phyloP scores from a whole-genome alignment of 139 green algal species.

The Coelastrella sp. region DNA sequence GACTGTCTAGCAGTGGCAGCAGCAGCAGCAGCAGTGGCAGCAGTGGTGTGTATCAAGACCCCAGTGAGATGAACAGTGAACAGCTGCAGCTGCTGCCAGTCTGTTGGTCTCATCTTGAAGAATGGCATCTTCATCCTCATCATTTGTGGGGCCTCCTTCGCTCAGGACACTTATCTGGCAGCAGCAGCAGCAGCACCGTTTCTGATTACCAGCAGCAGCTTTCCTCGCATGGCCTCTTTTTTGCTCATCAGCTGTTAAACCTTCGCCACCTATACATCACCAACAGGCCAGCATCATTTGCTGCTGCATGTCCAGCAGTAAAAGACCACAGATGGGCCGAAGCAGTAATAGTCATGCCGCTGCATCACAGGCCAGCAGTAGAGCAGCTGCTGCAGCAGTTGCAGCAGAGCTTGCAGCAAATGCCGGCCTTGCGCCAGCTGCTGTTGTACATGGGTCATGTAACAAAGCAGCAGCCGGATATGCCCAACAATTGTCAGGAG shows the following conservation, averaged over 20 bases:
- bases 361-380: constrained; percentile 9
- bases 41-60: background rate
- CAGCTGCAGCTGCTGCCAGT: constrained; percentile 26
- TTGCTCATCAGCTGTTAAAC: constrained; percentile 10
- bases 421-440: constrained; percentile 34
- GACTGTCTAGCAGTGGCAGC: background rate
- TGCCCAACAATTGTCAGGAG: background rate
- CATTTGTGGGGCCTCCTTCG: constrained; percentile 23
- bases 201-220: too few relatives aligned
- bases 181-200: constrained; percentile 4
- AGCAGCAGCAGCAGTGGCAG: background rate
- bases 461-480: background rate
- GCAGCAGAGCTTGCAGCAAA: constrained; percentile 8
- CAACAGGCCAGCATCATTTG: background rate
- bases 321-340: background rate
- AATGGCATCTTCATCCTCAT: constrained; percentile 21
- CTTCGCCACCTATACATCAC: constrained; percentile 29
- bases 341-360: background rate
- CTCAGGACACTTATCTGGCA: background rate
- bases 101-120: background rate
- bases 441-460: constrained; percentile 15
- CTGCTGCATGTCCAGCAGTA: background rate
- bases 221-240: too few relatives aligned
- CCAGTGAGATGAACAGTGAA: background rate
- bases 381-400: constrained; percentile 4